A percentile compares a stretch with the other conserved stretches of the same genome.
Conservation (phyloP, 371 early-diverging fungal genomes). For the Mucor lusitanicus region DNA sequence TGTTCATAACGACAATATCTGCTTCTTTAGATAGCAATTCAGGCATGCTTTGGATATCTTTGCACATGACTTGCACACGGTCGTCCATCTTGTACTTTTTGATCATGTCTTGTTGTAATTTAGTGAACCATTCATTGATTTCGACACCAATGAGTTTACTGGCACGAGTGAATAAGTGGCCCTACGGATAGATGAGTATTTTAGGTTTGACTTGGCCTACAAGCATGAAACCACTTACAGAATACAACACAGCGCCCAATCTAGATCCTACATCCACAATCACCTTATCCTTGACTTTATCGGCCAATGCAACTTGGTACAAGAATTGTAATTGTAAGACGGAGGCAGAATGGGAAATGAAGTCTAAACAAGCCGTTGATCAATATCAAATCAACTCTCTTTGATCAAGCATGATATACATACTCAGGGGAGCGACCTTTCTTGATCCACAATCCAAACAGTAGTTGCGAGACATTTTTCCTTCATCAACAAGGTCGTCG, state of each 20-base stretch:
- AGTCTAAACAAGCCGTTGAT: slow-evolving; percentile 35
- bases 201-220: neutral
- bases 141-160: slow-evolving; percentile 64
- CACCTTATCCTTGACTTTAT: slow-evolving; percentile 51
- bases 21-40: slow-evolving; percentile 47
- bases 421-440: slow-evolving; percentile 52
- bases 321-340: slow-evolving; percentile 63
- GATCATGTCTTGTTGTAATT: slow-evolving; percentile 58
- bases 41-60: slow-evolving; percentile 52
- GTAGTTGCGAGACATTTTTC: slow-evolving; percentile 62
- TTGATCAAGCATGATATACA: neutral
- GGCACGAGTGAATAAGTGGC: slow-evolving; percentile 58
- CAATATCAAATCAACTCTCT: neutral
- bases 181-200: slow-evolving; percentile 31
- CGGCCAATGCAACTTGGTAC: slow-evolving; percentile 56
- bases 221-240: slow-evolving; percentile 34
- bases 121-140: slow-evolving; percentile 64
- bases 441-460: slow-evolving; percentile 64
- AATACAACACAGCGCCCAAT: slow-evolving; percentile 65
- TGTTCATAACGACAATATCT: slow-evolving; percentile 64
- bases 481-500: slow-evolving; percentile 63
- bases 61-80: slow-evolving; percentile 58
- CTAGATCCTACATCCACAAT: slow-evolving; percentile 69
- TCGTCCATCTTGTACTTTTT: slow-evolving; percentile 59
- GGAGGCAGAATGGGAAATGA: slow-evolving; percentile 69